Base-by-base conservation (phyloP, 2,329 filamentous ascomycete genomes). In the Neocatenulostroma microsporum region DNA sequence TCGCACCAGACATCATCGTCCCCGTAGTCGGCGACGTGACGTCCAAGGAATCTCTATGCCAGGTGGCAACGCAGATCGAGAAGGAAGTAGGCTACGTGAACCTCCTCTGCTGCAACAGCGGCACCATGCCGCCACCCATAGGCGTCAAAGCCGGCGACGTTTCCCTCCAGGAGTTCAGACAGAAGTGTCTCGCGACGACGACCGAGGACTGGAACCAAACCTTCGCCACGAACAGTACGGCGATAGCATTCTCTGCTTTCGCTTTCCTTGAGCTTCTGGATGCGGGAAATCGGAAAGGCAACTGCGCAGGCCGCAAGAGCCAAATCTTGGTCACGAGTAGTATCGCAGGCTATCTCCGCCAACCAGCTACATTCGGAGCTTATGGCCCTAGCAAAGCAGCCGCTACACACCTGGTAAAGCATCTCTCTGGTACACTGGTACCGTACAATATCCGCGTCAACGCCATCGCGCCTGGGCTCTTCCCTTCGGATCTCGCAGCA, bases 401-500 rank as follows among this genome's bases (percentile, higher is more conserved):
- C 0, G 58, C 62, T 4, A 69, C 63, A 4, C 67, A 71, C 41
- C 39, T 74, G 36, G 60, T 69, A 21, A 74, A 74, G 54, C 55
- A 63, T 38, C 53, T 73, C 12, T 54, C 67, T 0, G 69, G 66
- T 1, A 47, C 50, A 1, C 48, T 57, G 41, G 68, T 44, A 21
- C 60, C 44, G 15, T 65, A 55, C 34, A 48, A 55, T 12, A 73
- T 75, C 29, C 60, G 71, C 1, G 62, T 67, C 12, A 74, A 74
- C 51, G 66, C 64, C 0, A 54, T 74, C 26, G 64, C 69, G 12
- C 70, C 72, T 3, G 72, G 71, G 1, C 34, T 82, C 23, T 83
- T 79, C 51, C 72, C 75, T 3, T 78, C 72, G 24, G 77, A 82
- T 36, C 73, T 82, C 69, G 68, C 77, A 1, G 67, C 64, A 1